Evolutionary conservation across 1,284 basidiomycete genomes (phyloP).

Genomic region (Malassezia vespertilionis): DNA sequence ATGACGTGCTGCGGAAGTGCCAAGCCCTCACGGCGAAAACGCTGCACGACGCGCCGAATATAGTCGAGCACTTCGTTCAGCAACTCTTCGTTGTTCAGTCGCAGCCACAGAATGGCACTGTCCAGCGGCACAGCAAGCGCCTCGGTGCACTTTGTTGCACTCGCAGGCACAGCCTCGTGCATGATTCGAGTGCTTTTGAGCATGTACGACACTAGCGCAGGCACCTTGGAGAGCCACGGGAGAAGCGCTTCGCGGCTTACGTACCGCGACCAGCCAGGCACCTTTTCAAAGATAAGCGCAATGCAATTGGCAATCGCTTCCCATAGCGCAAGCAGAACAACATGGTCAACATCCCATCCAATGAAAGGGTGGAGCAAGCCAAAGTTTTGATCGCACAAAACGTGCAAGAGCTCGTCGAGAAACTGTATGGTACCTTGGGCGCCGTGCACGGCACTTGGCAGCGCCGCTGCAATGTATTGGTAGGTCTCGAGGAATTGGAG

Average conservation of each 20-base stretch:
- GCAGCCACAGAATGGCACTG: constrained; percentile 36
- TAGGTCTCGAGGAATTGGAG: constrained; percentile 6
- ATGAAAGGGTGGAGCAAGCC: constrained; percentile 38
- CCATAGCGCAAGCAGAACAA: constrained; percentile 27
- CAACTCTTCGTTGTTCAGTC: constrained; percentile 45
- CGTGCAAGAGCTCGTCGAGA: constrained; percentile 40
- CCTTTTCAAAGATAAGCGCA: constrained; percentile 34
- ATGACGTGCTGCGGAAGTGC: constrained; percentile 24
- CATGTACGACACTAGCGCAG: constrained; percentile 38
- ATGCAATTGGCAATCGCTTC: constrained; percentile 33
- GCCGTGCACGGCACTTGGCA: constrained; percentile 13
- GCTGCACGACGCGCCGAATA: constrained; percentile 31
- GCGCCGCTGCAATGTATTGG: background rate
- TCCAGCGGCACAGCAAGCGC: constrained; percentile 35
- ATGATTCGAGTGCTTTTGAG: constrained; percentile 27
- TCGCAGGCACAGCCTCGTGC: constrained; percentile 10
- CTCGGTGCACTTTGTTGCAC: constrained; percentile 7
- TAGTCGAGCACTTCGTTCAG: constrained; percentile 36
- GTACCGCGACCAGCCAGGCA: constrained; percentile 35
- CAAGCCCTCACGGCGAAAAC: constrained; percentile 22
- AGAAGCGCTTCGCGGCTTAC: constrained; percentile 32
- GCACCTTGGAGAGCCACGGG: constrained; percentile 43
- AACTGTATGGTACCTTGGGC: constrained; percentile 37
- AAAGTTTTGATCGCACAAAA: constrained; percentile 35
- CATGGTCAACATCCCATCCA: constrained; percentile 13